These are phyloP conservation scores for Hyphodiscus sp. DNA, from an alignment of 2,329 filamentous ascomycete genomes.

Conservation along the genomic window DNA sequence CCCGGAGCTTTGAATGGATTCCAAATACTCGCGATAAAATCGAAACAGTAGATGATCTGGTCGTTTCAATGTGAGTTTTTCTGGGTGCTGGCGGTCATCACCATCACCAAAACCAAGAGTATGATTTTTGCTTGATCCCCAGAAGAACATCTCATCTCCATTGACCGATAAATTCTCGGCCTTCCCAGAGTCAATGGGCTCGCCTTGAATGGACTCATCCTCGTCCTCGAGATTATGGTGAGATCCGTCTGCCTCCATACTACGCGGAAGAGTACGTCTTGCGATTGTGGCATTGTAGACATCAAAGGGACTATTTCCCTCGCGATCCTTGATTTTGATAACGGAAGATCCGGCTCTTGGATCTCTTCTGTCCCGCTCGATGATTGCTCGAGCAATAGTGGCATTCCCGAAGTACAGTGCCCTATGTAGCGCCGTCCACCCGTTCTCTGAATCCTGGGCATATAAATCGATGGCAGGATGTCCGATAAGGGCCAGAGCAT, in stretches of 20 bases:
- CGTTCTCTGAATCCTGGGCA: conserved; percentile 80
- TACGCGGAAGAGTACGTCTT: conserved; percentile 54
- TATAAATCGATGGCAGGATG: conserved; percentile 83
- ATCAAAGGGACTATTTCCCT: conserved; percentile 92
- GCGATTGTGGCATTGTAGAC: conserved; percentile 84
- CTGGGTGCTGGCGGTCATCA: conserved; percentile 89
- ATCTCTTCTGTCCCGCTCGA: conserved; percentile 63
- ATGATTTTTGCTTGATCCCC: conserved; percentile 94
- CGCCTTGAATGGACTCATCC: conserved; percentile 31
- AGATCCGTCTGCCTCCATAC: conserved; percentile 22
- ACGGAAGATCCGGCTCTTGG: conserved; percentile 60
- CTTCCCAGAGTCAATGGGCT: neutral
- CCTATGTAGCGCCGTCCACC: conserved; percentile 91
- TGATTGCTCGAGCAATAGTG: conserved; percentile 72
- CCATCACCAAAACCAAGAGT: conserved; percentile 92
- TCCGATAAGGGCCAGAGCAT: conserved; percentile 73
- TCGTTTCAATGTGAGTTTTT: conserved; percentile 69
- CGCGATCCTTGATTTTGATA: conserved; percentile 92
- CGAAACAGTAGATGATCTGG: conserved; percentile 70
- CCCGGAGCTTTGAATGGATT: conserved; percentile 27
- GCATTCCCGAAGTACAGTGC: conserved; percentile 87
- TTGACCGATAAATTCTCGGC: conserved; percentile 30
- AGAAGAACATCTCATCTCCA: conserved; percentile 86
- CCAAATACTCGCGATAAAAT: conserved; percentile 64
- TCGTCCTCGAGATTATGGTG: conserved; percentile 46